Conservation (phyloP, 257 asterid genomes). For the Rhazya stricta region DNA sequence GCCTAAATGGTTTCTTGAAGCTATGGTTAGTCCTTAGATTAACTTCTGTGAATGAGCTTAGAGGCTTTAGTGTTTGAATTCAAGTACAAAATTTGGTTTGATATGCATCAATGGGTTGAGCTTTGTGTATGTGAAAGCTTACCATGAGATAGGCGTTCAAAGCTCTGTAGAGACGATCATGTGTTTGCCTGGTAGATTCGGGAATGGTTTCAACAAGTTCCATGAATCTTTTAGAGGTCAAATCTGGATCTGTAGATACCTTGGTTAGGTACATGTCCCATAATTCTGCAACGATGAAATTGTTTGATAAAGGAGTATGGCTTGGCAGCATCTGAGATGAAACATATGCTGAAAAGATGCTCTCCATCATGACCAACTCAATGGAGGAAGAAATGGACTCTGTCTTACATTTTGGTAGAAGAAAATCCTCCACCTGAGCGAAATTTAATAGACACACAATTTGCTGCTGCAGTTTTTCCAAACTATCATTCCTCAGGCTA, state of each 20-base stretch:
- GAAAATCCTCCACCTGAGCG: constrained; percentile 49
- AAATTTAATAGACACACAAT: constrained; percentile 43
- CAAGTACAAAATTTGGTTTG: not conserved
- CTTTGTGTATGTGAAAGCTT: constrained; percentile 11
- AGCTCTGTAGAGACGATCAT: constrained; percentile 63
- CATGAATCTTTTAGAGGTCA: constrained; percentile 37
- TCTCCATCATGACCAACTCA: constrained; percentile 46
- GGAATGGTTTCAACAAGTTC: constrained; percentile 60
- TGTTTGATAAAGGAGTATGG: constrained; percentile 27
- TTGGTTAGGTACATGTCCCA: constrained; percentile 59
- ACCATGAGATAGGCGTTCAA: constrained; percentile 47
- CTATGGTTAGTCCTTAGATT: not conserved
- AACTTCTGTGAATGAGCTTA: not conserved
- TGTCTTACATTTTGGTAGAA: constrained; percentile 23
- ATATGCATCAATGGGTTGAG: not conserved
- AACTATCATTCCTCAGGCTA: constrained; percentile 31
- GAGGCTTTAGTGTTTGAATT: not conserved
- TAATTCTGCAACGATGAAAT: constrained; percentile 37
- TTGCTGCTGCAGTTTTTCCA: constrained; percentile 47
- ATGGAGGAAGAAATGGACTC: constrained; percentile 21
- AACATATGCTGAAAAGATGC: constrained; percentile 38
- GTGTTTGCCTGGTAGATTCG: constrained; percentile 45
- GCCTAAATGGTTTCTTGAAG: not conserved
- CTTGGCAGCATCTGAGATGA: constrained; percentile 31
- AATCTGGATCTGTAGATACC: constrained; percentile 39